Conservation (phyloP, 176 grass and related monocot species). For the Oryza longistaminata region DNA sequence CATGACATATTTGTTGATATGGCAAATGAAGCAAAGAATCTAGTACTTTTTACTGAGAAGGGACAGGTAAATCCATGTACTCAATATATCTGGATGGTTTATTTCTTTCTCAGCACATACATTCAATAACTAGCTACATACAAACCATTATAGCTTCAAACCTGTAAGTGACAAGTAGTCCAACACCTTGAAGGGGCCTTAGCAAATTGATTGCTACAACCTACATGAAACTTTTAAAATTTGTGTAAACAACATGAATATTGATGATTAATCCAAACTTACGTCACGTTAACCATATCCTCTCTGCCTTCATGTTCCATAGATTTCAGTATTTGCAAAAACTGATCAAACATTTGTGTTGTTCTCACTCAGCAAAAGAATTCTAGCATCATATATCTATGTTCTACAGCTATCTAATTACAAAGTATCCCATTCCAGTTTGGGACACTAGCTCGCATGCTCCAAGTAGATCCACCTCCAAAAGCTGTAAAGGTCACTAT, state of each 20-base stretch:
- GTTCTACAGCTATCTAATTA: conserved; percentile 15
- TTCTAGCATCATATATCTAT: conserved; percentile 25
- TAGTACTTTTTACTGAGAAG: conserved; percentile 93
- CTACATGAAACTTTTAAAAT: conserved; percentile 1
- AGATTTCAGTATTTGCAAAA: neutral
- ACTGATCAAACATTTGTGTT: neutral
- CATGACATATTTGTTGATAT: conserved; percentile 99
- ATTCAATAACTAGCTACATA: conserved; percentile 22
- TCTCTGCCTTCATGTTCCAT: neutral
- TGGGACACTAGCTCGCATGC: conserved; percentile 97
- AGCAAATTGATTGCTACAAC: conserved; percentile 16
- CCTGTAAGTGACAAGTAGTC: neutral
- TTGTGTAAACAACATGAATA: neutral
- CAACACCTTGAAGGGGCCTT: neutral
- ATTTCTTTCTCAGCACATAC: conserved; percentile 17
- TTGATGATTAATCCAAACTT: conserved; percentile 21
- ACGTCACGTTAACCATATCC: neutral
- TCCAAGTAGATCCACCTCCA: conserved; percentile 97
- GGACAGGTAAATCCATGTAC: conserved; percentile 66
- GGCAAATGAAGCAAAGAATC: conserved; percentile 82
- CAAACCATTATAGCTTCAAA: conserved; percentile 5
- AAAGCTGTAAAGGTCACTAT: conserved; percentile 96
- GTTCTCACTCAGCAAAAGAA: conserved; percentile 8
- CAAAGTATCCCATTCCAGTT: conserved; percentile 53
- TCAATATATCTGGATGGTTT: conserved; percentile 12